Evolutionary conservation across 179 eudicot species (phyloP), one percentile per base, ranked within the genome.

Genomic region (Drosera spatulata): DNA sequence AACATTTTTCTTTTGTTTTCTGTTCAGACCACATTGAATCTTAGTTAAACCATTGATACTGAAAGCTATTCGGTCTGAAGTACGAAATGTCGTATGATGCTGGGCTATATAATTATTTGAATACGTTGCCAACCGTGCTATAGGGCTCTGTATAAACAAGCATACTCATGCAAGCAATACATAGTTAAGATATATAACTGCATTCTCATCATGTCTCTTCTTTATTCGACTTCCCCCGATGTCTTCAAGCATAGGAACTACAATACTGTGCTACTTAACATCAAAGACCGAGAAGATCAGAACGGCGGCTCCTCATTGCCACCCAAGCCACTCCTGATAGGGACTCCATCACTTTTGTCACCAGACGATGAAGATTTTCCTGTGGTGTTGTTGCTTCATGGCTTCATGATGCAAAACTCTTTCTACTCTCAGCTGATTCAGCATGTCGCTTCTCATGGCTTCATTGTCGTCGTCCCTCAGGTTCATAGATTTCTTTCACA

Each of bases 361-460:
- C 10, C 50, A 37, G 74, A 54, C 59, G 70, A 40, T 54, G 85
- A 84, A 45, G 67, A 53, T 8, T 86, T 70, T 61, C 83, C 87
- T 49, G 63, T 84, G 12, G 53, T 86, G 0, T 3, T 79, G 43
- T 58, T 84, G 39, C 77, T 84, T 8, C 95, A 86, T 71, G 95
- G 95, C 41, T 79, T 69, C 58, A 71, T 74, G 43, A 72, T 84
- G 33, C 41, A 49, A 57, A 84, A 82, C 62, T 66, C 72, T 11
- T 85, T 80, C 76, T 86, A 84, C 70, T 82, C 87, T 55, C 81
- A 82, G 66, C 76, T 86, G 15, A 65, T 78, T 44, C 70, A 69
- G 4, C 90, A 82, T 48, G 50, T 84, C 11, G 84, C 87, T 63
- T 86, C 95, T 3, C 87, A 84, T 69, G 95, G 90, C 60, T 82